Conservation (phyloP, 2,329 filamentous ascomycete species). For the Hymenoscyphus albidus region DNA sequence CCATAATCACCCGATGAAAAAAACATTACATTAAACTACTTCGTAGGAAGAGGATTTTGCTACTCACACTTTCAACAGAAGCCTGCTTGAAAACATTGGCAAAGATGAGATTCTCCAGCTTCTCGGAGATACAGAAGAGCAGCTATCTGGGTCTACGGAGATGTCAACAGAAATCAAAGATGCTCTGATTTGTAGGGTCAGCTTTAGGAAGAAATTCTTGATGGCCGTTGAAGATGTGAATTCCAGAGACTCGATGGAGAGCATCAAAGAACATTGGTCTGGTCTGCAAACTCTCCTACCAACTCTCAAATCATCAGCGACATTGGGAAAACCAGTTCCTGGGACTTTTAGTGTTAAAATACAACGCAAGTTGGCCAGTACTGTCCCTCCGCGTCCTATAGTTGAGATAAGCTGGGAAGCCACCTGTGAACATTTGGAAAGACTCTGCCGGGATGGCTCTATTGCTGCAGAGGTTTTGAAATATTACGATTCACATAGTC, state of each 20-base stretch:
- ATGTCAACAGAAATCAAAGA: slow-evolving; percentile 37
- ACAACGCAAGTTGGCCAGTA: slow-evolving; percentile 87
- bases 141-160: slow-evolving; percentile 22
- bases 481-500: slow-evolving; percentile 64
- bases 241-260: slow-evolving; percentile 43
- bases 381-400: slow-evolving; percentile 87
- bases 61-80: slow-evolving; percentile 81
- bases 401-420: slow-evolving; percentile 71
- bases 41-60: slow-evolving; percentile 90
- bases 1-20: slow-evolving; percentile 63
- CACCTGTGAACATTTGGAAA: slow-evolving; percentile 64
- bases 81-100: slow-evolving; percentile 64
- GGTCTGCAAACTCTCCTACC: slow-evolving; percentile 44
- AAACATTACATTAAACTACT: slow-evolving; percentile 66
- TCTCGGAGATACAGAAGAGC: slow-evolving; percentile 33
- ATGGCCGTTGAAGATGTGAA: slow-evolving; percentile 44
- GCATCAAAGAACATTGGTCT: slow-evolving; percentile 41
- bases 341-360: slow-evolving; percentile 88
- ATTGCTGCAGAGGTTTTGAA: slow-evolving; percentile 65
- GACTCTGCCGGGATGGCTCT: slow-evolving; percentile 67
- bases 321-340: slow-evolving; percentile 60
- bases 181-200: slow-evolving; percentile 63
- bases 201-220: slow-evolving; percentile 63
- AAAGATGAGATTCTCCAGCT: slow-evolving; percentile 37
- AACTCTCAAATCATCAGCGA: slow-evolving; percentile 55